phyloP scores from a whole-genome alignment of 2,329 filamentous ascomycete genomes.

The Aspergillus brunneoviolaceus region DNA sequence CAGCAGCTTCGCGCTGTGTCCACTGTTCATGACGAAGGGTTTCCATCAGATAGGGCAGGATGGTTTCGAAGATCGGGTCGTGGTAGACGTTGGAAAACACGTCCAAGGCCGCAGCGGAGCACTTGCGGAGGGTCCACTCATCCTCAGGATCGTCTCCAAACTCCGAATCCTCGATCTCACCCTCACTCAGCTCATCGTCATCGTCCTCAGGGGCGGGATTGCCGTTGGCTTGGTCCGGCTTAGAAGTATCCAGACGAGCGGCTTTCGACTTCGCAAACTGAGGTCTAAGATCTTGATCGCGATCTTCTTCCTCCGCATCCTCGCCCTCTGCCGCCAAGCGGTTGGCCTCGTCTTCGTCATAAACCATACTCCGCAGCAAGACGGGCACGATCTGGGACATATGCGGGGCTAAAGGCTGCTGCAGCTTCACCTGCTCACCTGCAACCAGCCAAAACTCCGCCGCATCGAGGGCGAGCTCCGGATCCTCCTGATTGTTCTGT shows the following conservation, averaged over 20 bases:
- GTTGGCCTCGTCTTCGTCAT: constrained; percentile 88
- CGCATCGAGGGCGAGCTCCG: constrained; percentile 88
- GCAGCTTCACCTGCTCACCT: constrained; percentile 80
- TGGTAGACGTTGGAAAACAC: constrained; percentile 91
- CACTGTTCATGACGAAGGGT: constrained; percentile 87
- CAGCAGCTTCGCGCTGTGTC: constrained; percentile 89
- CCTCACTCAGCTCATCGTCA: constrained; percentile 80
- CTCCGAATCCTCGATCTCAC: constrained; percentile 76
- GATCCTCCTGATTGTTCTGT: constrained; percentile 76
- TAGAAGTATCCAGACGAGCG: constrained; percentile 58
- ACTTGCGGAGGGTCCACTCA: constrained; percentile 93
- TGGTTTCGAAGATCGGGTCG: constrained; percentile 82
- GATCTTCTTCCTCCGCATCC: constrained; percentile 89
- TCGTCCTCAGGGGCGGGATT: constrained; percentile 53
- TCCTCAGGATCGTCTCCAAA: constrained; percentile 77
- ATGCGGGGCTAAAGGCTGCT: constrained; percentile 72
- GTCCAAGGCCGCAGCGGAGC: constrained; percentile 91
- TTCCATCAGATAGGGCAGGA: constrained; percentile 86
- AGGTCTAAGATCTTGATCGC: constrained; percentile 86
- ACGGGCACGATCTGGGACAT: constrained; percentile 85
- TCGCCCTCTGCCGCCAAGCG: constrained; percentile 79
- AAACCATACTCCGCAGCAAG: constrained; percentile 91
- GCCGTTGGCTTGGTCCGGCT: constrained; percentile 42
- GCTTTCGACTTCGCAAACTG: constrained; percentile 75
- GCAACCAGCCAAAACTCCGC: constrained; percentile 97